Evolutionary conservation across 352 stramenopile species (phyloP), one percentile per base, ranked within the genome.

Genomic region (Phytophthora pseudosyringae): DNA sequence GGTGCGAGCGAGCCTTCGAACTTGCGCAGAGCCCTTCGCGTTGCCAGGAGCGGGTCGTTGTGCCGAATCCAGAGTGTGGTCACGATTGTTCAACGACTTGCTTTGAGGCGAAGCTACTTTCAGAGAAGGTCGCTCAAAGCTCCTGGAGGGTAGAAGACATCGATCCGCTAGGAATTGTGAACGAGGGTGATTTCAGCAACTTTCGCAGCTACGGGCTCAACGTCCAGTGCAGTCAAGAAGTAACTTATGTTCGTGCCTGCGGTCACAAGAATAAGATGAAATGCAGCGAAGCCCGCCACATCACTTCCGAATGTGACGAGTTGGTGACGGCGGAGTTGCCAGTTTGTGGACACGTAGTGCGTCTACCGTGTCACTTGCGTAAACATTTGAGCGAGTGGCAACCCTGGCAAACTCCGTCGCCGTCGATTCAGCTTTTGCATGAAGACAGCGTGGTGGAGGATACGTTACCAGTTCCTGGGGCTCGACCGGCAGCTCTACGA

Each of bases 1-100:
- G 76, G 39, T 96, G 88, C 31, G 81, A 88, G 45, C 65, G 76
- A 49, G 86, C 88, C 2, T 95, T 96, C 48, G 83, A 90, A 26
- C 74, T 94, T 41, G 73, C 78, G 1, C 54, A 71, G 11, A 70
- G 40, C 11, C 58, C 80, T 5, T 73, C 79, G 4, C 72, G 76
- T 6, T 95, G 88, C 38, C 32, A 54, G 7, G 73, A 90, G 35
- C 29, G 45, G 0, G 75, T 92, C 7, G 57, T 76, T 5, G 69
- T 90, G 35, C 13, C 58, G 4, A 89, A 94, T 53, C 85, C 83
- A 0, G 77, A 91, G 49, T 96, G 88, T 57, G 86, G 88, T 0
- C 88, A 95, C 56, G 52, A 76, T 25, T 80, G 74, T 36, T 59
- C 66, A 3, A 81, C 78, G 7, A 86, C 78, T 10, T 96, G 88